Conservation (phyloP, 768 basidiomycete species). For the Boletus sensibilis region DNA sequence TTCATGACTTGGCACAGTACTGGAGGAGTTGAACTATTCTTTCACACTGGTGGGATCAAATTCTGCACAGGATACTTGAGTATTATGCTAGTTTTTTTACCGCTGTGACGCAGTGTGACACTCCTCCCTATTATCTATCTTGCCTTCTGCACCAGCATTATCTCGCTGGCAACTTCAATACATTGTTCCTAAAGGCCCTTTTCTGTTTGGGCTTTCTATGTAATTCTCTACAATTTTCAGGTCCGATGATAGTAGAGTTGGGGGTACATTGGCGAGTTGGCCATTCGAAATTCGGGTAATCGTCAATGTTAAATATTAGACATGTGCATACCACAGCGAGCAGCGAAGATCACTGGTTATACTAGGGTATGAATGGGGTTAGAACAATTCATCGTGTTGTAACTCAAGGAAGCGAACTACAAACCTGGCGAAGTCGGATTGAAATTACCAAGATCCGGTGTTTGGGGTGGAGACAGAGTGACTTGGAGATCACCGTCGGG, state of each 20-base stretch:
- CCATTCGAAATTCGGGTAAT: background rate
- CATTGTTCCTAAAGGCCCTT: no score
- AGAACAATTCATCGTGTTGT: background rate
- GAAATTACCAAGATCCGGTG: background rate
- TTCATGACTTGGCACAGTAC: slow-evolving; percentile 89
- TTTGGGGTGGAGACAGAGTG: background rate
- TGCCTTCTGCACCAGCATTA: background rate
- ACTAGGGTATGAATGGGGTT: background rate
- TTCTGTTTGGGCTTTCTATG: no score
- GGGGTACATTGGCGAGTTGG: background rate
- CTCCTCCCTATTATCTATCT: background rate
- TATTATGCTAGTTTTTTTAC: background rate
- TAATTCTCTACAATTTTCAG: no score
- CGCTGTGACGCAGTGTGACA: background rate
- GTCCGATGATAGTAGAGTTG: no score
- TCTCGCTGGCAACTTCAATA: no score
- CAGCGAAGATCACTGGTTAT: background rate
- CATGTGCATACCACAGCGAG: background rate
- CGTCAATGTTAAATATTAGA: background rate
- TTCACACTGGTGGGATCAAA: background rate
- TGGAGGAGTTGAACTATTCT: slow-evolving; percentile 63
- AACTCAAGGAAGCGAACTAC: background rate
- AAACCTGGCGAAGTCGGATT: background rate
- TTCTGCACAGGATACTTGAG: slow-evolving; percentile 1
- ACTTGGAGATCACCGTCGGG: no score